Evolutionary conservation across 2,329 filamentous ascomycete genomes (phyloP).

Genomic region (Alternaria arbusti): DNA sequence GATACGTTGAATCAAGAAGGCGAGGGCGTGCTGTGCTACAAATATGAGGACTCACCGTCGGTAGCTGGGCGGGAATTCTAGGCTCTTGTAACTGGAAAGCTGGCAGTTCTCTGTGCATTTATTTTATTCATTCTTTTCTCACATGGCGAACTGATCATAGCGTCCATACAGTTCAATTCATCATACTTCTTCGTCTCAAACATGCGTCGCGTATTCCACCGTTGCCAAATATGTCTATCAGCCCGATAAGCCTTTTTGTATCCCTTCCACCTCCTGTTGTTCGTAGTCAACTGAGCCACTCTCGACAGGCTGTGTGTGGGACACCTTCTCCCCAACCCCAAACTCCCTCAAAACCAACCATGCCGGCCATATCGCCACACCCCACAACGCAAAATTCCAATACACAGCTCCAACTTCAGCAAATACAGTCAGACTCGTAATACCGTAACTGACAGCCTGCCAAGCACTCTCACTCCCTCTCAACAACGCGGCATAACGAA

Average conservation of each 20-base stretch:
- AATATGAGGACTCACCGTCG: neutral
- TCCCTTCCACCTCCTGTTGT: neutral
- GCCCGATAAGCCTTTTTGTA: neutral
- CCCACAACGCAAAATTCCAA: conserved; percentile 74
- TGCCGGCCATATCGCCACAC: conserved; percentile 65
- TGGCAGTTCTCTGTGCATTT: neutral
- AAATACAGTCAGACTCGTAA: conserved; percentile 67
- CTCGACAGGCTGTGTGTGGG: neutral
- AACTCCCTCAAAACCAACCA: conserved; percentile 70
- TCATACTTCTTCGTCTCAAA: neutral
- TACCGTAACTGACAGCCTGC: conserved; percentile 74
- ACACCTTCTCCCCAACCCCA: conserved; percentile 40
- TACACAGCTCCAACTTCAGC: conserved; percentile 71
- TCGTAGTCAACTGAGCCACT: neutral
- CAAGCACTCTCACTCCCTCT: conserved; percentile 75
- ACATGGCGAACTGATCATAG: neutral
- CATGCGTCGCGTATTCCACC: neutral
- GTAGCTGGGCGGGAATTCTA: neutral
- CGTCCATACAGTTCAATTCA: neutral
- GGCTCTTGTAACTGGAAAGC: neutral
- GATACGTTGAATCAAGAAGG: neutral
- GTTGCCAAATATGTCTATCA: neutral
- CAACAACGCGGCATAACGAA: conserved; percentile 71
- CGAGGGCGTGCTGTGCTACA: neutral
- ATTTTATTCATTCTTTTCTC: neutral